These are phyloP conservation scores for Annona cherimola DNA, from an alignment of 164 flowering plant species.

Conservation along the genomic window DNA sequence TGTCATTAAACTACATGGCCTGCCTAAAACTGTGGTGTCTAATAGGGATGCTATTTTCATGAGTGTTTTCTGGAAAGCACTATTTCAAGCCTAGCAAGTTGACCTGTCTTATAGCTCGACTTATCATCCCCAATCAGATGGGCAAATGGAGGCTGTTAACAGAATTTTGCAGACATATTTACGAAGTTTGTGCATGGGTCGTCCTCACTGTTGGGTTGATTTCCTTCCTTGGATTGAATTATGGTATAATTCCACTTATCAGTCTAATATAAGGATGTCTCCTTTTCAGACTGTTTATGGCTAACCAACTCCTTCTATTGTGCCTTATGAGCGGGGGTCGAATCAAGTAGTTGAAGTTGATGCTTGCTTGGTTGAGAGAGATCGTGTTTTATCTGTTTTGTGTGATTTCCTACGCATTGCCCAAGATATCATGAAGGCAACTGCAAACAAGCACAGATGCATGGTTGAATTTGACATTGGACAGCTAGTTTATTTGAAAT, in stretches of 20 bases:
- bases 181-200: too few species aligned
- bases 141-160: too few species aligned
- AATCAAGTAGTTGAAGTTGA: too few species aligned
- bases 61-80: background rate
- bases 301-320: background rate
- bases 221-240: too few species aligned
- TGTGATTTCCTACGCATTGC: background rate
- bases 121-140: background rate
- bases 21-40: too few species aligned
- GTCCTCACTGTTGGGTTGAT: too few species aligned
- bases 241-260: background rate
- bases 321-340: background rate
- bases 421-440: background rate
- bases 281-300: constrained; percentile 1
- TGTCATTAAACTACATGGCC: too few species aligned
- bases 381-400: background rate
- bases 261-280: background rate
- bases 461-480: constrained; percentile 2
- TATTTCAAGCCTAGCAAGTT: too few species aligned
- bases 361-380: background rate
- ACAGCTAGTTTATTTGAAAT: constrained; percentile 11
- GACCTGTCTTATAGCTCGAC: background rate
- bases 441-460: background rate
- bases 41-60: background rate
- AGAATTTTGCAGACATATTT: too few species aligned